phyloP scores from a whole-genome alignment of 208 protist species.

The Trypanosoma platydactyli region DNA sequence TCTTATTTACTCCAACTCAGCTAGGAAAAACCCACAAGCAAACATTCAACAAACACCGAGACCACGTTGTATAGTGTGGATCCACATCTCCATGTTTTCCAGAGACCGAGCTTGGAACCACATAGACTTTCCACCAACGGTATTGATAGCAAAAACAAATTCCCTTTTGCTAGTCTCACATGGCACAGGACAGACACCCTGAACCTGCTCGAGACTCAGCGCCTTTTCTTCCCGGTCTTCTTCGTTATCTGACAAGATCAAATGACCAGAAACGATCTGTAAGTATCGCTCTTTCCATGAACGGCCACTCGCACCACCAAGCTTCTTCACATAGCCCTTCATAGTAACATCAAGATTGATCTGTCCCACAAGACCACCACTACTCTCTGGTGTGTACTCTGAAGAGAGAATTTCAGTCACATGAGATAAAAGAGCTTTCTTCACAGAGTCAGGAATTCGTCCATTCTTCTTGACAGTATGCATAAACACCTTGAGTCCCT shows the following conservation, averaged over 20 bases:
- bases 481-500: conserved; percentile 83
- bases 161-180: conserved; percentile 52
- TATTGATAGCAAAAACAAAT: conserved; percentile 83
- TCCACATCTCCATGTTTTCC: conserved; percentile 83
- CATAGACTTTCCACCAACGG: conserved; percentile 82
- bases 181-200: conserved; percentile 76
- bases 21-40: conserved; percentile 3
- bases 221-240: conserved; percentile 71
- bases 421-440: conserved; percentile 58
- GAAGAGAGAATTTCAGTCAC: conserved; percentile 71
- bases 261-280: conserved; percentile 64
- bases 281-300: conserved; percentile 77
- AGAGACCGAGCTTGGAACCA: conserved; percentile 75
- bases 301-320: conserved; percentile 52
- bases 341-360: conserved; percentile 76
- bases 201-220: conserved; percentile 77
- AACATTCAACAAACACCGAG: conserved; percentile 60
- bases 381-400: conserved; percentile 25
- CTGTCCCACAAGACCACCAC: conserved; percentile 44
- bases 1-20: conserved; percentile 8
- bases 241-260: conserved; percentile 78
- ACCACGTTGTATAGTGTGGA: conserved; percentile 69
- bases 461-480: conserved; percentile 81
- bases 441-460: conserved; percentile 58
- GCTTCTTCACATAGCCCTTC: conserved; percentile 70